Evolutionary conservation across 306 rosid genomes (phyloP).

Genomic region (Acmispon strigosus): DNA sequence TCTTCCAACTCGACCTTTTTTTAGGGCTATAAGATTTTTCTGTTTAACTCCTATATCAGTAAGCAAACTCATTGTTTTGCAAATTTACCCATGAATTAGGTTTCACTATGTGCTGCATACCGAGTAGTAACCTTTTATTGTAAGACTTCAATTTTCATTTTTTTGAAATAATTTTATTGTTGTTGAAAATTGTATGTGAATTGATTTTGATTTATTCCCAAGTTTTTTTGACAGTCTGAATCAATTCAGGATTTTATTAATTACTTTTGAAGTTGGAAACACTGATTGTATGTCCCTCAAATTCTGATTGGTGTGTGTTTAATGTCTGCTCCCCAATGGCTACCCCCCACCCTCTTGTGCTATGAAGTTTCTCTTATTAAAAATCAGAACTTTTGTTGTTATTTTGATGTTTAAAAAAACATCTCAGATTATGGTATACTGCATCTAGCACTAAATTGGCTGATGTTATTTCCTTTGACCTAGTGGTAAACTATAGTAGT

Average conservation of each 20-base stretch:
- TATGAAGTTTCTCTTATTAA: not conserved
- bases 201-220: not conserved
- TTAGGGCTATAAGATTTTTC: too few relatives aligned
- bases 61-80: not conserved
- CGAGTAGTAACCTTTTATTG: not conserved
- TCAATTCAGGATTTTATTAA: not conserved
- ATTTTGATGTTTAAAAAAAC: not conserved
- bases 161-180: not conserved
- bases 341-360: not conserved
- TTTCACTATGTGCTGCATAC: not conserved
- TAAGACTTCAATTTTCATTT: not conserved
- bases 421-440: not conserved
- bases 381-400: not conserved
- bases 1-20: too few relatives aligned
- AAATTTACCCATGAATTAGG: not conserved
- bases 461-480: not conserved
- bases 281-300: not conserved
- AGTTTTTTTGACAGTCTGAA: not conserved
- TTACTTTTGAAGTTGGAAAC: not conserved
- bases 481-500: not conserved
- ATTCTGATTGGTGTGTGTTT: not conserved
- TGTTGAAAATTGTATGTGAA: not conserved
- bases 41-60: not conserved
- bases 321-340: not conserved
- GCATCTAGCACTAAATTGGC: too few relatives aligned